phyloP scores from a whole-genome alignment of 2,329 filamentous ascomycete species.

The Xylaria arbuscula region DNA sequence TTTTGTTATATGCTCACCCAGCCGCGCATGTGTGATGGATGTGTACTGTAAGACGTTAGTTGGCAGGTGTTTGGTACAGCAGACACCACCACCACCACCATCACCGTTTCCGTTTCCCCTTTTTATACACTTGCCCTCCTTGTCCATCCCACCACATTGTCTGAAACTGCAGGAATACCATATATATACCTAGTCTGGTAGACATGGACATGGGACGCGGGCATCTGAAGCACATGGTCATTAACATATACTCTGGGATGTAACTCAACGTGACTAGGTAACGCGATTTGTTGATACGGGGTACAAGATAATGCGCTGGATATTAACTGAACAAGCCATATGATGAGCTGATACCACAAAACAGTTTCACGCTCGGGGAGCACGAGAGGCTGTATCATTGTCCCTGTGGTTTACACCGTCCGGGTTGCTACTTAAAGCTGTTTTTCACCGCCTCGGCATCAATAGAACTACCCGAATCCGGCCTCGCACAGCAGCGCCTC shows the following conservation, averaged over 20 bases:
- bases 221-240: slow-evolving; percentile 1
- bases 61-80: slow-evolving; percentile 2
- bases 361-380: slow-evolving; percentile 6
- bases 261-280: neutral
- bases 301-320: slow-evolving; percentile 1
- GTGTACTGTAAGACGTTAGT: slow-evolving; percentile 26
- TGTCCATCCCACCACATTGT: slow-evolving; percentile 8
- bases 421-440: neutral
- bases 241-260: neutral
- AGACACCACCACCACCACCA: neutral
- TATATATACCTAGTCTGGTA: neutral
- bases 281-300: neutral
- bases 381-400: slow-evolving; percentile 1
- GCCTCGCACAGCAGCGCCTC: slow-evolving; percentile 13
- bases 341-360: slow-evolving; percentile 8
- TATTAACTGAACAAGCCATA: slow-evolving; percentile 3
- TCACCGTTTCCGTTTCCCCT: slow-evolving; percentile 2
- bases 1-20: neutral
- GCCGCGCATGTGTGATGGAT: slow-evolving; percentile 17
- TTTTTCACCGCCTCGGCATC: slow-evolving; percentile 8
- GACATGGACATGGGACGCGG: neutral
- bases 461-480: neutral
- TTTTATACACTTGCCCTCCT: neutral
- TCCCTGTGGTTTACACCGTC: neutral
- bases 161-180: slow-evolving; percentile 1